These are phyloP conservation scores for Cutaneotrichosporon mucoides DNA, from an alignment of 1,284 basidiomycete species.

Conservation along the genomic window DNA sequence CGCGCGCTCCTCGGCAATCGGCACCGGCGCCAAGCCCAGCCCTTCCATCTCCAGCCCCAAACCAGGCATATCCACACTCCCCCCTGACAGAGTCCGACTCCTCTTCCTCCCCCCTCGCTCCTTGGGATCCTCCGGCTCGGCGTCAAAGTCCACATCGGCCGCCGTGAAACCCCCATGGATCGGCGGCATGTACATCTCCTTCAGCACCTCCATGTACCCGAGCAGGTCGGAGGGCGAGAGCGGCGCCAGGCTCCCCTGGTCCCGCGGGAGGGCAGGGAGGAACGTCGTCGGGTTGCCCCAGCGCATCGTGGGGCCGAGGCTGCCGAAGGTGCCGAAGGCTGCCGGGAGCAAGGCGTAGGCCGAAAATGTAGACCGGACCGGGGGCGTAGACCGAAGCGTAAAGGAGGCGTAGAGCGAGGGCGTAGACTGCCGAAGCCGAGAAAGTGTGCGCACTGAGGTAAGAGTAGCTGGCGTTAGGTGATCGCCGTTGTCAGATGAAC, in stretches of 20 bases:
- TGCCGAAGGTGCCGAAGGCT: too few relatives aligned
- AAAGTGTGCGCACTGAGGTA: too few relatives aligned
- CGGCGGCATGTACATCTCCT: slow-evolving; percentile 35
- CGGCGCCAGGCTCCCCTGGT: slow-evolving; percentile 30
- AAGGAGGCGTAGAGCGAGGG: too few relatives aligned
- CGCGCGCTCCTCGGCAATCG: slow-evolving; percentile 12
- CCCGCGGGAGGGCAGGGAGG: slow-evolving; percentile 37
- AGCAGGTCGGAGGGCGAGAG: slow-evolving; percentile 28
- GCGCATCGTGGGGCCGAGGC: not conserved
- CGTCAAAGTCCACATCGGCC: slow-evolving; percentile 21
- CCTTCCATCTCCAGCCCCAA: slow-evolving; percentile 31
- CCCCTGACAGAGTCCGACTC: slow-evolving; percentile 23
- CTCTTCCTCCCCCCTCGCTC: not conserved
- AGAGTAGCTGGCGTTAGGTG: too few relatives aligned
- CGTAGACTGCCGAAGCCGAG: too few relatives aligned
- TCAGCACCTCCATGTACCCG: slow-evolving; percentile 31
- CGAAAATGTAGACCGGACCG: too few relatives aligned
- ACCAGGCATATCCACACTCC: slow-evolving; percentile 22
- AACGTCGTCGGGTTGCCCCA: slow-evolving; percentile 27
- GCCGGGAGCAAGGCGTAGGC: too few relatives aligned
- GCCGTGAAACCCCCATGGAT: slow-evolving; percentile 43
- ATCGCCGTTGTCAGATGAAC: too few relatives aligned
- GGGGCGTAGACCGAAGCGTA: too few relatives aligned
- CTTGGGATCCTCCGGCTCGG: not conserved
- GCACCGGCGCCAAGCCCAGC: slow-evolving; percentile 18